Conservation (phyloP, 495 filamentous ascomycete species). For the Pyronema omphalodes region DNA sequence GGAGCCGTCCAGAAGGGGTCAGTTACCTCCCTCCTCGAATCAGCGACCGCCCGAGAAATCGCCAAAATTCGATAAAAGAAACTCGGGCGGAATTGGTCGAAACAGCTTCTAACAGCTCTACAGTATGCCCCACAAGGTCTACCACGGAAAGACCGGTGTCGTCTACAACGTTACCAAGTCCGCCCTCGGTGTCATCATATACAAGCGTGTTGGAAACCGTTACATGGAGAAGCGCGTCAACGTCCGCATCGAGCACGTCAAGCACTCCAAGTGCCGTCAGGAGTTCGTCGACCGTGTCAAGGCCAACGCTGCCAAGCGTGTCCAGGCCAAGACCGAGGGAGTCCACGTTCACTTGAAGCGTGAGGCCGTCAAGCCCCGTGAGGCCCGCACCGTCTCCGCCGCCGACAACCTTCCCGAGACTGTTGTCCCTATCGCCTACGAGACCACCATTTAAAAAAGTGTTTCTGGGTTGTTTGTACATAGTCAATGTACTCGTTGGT, state of each 20-base stretch:
- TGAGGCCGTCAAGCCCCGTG: constrained; percentile 61
- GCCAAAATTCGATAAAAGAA: constrained; percentile 12
- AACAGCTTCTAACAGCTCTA: neutral
- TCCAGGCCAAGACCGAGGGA: constrained; percentile 78
- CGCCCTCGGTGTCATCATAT: constrained; percentile 90
- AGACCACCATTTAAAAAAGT: constrained; percentile 78
- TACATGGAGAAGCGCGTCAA: constrained; percentile 99
- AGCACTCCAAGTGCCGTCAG: constrained; percentile 77
- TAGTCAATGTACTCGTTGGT: constrained; percentile 2
- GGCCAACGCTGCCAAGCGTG: constrained; percentile 79
- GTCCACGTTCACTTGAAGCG: constrained; percentile 78
- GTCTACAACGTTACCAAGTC: constrained; percentile 97
- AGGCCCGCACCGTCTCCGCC: constrained; percentile 53
- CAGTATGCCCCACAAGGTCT: constrained; percentile 97
- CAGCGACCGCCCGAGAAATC: neutral
- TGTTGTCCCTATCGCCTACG: constrained; percentile 78
- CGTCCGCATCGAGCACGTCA: constrained; percentile 94
- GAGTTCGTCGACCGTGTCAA: constrained; percentile 94
- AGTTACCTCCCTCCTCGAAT: constrained; percentile 27
- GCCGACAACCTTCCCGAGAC: constrained; percentile 75
- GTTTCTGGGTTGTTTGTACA: neutral
- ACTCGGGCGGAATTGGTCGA: neutral
- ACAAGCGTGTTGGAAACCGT: constrained; percentile 94
- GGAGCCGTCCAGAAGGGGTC: constrained; percentile 96
- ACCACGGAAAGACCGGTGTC: constrained; percentile 96